A percentile compares a stretch with the other conserved stretches of the same genome.
Conservation (phyloP, 768 basidiomycete species). For the Calvatia gigantea region DNA sequence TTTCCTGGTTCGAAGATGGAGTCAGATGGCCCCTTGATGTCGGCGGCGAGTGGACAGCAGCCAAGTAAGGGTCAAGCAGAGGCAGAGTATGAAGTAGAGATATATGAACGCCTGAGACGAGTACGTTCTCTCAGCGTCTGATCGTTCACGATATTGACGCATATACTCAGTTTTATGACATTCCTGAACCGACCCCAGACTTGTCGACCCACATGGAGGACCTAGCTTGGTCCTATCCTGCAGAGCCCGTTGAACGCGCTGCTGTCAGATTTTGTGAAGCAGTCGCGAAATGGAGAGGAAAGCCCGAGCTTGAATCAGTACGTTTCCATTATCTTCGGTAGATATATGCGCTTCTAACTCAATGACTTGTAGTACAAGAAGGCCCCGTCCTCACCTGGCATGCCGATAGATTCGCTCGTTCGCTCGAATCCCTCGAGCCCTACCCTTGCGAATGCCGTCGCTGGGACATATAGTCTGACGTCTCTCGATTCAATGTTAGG, state of each 20-base stretch:
- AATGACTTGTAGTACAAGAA: slow-evolving; percentile 53
- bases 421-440: slow-evolving; percentile 71
- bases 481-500: slow-evolving; percentile 2
- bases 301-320: slow-evolving; percentile 80
- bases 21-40: not conserved
- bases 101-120: slow-evolving; percentile 66
- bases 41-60: slow-evolving; percentile 2
- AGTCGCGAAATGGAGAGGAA: slow-evolving; percentile 78
- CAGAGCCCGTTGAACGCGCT: slow-evolving; percentile 77
- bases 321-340: slow-evolving; percentile 18
- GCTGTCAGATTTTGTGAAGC: slow-evolving; percentile 80
- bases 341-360: slow-evolving; percentile 17
- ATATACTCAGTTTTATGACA: slow-evolving; percentile 64
- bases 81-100: slow-evolving; percentile 70
- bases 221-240: slow-evolving; percentile 75
- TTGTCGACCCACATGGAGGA: slow-evolving; percentile 78
- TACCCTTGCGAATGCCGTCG: slow-evolving; percentile 24
- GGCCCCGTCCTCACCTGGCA: slow-evolving; percentile 25
- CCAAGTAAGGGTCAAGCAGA: slow-evolving; percentile 43
- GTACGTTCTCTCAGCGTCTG: slow-evolving; percentile 37
- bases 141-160: not conserved
- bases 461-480: slow-evolving; percentile 4
- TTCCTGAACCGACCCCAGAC: slow-evolving; percentile 68
- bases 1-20: slow-evolving; percentile 51
- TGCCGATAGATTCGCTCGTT: slow-evolving; percentile 64